phyloP scores from a whole-genome alignment of 306 rosid genomes.

The Mimosa bimucronata region DNA sequence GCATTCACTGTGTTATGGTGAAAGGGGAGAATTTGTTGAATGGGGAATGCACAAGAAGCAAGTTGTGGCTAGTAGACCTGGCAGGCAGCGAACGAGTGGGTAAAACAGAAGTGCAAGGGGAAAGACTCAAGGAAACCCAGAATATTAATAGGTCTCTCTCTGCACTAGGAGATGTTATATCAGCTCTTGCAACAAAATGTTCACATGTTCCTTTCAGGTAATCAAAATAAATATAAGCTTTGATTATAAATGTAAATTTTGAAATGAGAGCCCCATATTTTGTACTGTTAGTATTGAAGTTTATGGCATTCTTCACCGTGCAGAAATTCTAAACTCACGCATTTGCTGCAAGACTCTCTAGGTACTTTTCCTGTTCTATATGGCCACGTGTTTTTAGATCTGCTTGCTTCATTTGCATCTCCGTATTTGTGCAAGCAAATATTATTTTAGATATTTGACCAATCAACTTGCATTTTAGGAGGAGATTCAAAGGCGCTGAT shows the following conservation, averaged over 20 bases:
- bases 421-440: constrained; percentile 5
- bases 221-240: constrained; percentile 24
- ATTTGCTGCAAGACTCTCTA: constrained; percentile 95
- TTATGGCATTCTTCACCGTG: constrained; percentile 24
- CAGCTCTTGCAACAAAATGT: constrained; percentile 91
- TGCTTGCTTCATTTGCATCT: constrained; percentile 22
- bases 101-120: constrained; percentile 96
- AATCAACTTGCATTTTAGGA: constrained; percentile 52
- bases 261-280: not conserved
- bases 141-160: constrained; percentile 94
- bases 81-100: constrained; percentile 98
- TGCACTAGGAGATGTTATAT: constrained; percentile 98
- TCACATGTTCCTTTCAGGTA: constrained; percentile 94
- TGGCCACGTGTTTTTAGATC: constrained; percentile 4
- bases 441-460: constrained; percentile 33
- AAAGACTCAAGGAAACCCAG: constrained; percentile 92
- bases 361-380: constrained; percentile 51
- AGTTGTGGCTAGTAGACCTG: constrained; percentile 93
- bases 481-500: constrained; percentile 98
- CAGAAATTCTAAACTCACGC: constrained; percentile 99
- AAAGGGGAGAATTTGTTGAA: constrained; percentile 89
- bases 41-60: constrained; percentile 93
- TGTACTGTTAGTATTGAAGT: constrained; percentile 21
- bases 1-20: constrained; percentile 98
- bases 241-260: constrained; percentile 26